These are phyloP conservation scores for Barnettozyma populi DNA, from an alignment of 805 yeast genomes.

Conservation along the genomic window DNA sequence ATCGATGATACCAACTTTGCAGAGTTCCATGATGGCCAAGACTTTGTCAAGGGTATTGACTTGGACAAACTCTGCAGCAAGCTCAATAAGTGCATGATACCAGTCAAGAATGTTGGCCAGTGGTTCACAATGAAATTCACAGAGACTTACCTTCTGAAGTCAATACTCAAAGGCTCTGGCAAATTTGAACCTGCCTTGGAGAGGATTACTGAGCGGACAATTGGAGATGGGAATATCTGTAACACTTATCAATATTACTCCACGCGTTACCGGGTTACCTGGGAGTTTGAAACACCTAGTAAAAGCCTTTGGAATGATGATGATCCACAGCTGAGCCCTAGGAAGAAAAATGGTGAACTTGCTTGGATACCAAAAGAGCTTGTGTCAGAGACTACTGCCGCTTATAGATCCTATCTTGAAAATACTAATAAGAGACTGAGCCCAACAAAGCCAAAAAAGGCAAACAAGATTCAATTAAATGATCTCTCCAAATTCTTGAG, in stretches of 20 bases:
- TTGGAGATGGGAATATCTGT: neutral
- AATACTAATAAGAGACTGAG: neutral
- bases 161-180: neutral
- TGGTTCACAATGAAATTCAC: slow-evolving; percentile 8
- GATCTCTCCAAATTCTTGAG: neutral
- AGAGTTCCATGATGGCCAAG: slow-evolving; percentile 1
- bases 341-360: slow-evolving; percentile 10
- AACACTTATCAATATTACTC: slow-evolving; percentile 1
- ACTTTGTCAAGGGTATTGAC: slow-evolving; percentile 1
- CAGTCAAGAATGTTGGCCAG: slow-evolving; percentile 4
- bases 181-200: slow-evolving; percentile 1
- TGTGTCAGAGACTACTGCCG: neutral
- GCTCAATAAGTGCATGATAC: neutral
- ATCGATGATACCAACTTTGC: slow-evolving; percentile 8
- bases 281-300: slow-evolving; percentile 2
- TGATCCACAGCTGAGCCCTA: slow-evolving; percentile 1
- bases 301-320: neutral
- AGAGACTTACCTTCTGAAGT: slow-evolving; percentile 8
- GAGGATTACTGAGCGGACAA: neutral
- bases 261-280: slow-evolving; percentile 3
- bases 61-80: slow-evolving; percentile 2
- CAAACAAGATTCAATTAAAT: neutral
- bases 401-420: neutral
- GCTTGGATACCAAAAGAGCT: slow-evolving; percentile 7
- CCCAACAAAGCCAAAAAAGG: neutral